Evolutionary conservation across 2,329 filamentous ascomycete genomes (phyloP), one percentile per base, ranked within the genome.

Genomic region (Penicillium sp.): DNA sequence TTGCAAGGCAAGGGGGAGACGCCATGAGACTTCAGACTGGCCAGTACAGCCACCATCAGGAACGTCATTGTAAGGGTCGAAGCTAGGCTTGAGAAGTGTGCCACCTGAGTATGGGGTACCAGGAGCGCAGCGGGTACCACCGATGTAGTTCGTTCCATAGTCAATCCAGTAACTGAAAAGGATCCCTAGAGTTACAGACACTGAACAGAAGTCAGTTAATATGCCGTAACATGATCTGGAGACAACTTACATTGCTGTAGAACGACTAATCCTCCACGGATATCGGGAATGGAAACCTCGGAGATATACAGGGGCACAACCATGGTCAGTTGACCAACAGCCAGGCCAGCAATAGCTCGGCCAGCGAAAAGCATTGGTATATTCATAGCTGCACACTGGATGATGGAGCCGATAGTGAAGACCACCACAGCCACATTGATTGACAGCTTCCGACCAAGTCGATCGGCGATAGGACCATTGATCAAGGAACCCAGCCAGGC

Each of bases 271-370:
- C 71, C 69, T 14, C 72, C 72, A 4, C 71, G 64, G 40, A 74
- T 73, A 7, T 73, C 64, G 4, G 72, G 67, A 19, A 74, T 66
- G 8, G 72, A 74, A 36, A 81, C 79, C 60, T 82, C 80, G 3
- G 77, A 79, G 41, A 81, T 82, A 61, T 83, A 83, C 23, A 83
- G 65, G 0, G 81, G 81, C 1, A 79, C 76, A 6, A 81, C 78
- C 70, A 76, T 76, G 4, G 72, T 74, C 45, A 78, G 60, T 58
- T 68, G 66, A 4, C 70, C 78, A 9, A 80, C 67, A 2, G 75
- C 71, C 9, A 80, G 54, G 1, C 78, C 78, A 14, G 76, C 76
- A 50, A 79, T 65, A 4, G 74, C 75, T 27, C 78, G 71, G 60
- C 80, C 80, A 23, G 60, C 67, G 53, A 78, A 76, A 0, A 79